Percentiles rank a stretch among this genome's conserved stretches.
Conservation (phyloP, 176 grass and related monocot species). For the Puya raimondii region DNA sequence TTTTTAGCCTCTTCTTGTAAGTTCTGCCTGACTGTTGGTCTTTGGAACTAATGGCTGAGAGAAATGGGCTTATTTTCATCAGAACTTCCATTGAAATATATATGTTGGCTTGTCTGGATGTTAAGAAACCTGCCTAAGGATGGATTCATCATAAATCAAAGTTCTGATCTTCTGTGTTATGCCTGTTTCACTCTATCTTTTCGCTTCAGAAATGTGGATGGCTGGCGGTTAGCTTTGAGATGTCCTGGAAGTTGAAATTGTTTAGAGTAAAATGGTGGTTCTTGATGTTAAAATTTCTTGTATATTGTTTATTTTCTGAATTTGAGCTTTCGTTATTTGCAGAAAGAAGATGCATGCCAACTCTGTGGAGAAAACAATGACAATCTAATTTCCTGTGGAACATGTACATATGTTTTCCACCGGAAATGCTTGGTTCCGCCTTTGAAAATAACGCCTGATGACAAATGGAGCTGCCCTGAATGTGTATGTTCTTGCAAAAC, state of each 20-base stretch:
- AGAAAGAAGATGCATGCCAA: constrained; percentile 97
- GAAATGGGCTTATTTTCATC: no score
- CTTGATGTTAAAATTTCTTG: not conserved
- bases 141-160: no score
- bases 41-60: no score
- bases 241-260: not conserved
- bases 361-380: constrained; percentile 46
- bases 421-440: constrained; percentile 70
- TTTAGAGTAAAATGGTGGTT: not conserved
- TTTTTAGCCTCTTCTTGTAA: not conserved
- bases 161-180: no score
- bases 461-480: constrained; percentile 91
- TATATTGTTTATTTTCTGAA: not conserved
- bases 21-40: not conserved
- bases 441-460: constrained; percentile 43
- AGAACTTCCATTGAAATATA: no score
- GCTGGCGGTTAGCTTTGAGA: not conserved
- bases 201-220: no score
- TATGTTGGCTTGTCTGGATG: no score
- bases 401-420: constrained; percentile 89
- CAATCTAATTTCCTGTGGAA: constrained; percentile 71
- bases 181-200: no score
- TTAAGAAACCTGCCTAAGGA: no score
- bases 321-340: constrained; percentile 23
- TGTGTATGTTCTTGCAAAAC: constrained; percentile 52